phyloP scores from a whole-genome alignment of 495 filamentous ascomycete genomes.

The Xylaria intraflava region DNA sequence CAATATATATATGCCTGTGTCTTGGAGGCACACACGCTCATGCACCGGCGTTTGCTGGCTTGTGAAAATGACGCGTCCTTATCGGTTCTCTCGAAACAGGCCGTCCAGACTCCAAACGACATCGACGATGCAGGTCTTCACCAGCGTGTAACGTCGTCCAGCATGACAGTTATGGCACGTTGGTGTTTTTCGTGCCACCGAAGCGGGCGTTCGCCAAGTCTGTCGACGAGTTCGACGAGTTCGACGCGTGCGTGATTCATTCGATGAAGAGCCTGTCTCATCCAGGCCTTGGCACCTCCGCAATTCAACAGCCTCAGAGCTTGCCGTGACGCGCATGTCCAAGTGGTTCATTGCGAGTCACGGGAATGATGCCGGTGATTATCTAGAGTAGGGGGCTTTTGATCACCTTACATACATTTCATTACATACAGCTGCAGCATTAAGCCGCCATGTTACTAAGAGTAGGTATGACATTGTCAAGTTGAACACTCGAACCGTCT shows the following conservation, averaged over 20 bases:
- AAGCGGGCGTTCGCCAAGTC: not conserved
- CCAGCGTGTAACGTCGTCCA: not conserved
- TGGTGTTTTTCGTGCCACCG: not conserved
- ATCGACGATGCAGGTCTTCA: too few species aligned
- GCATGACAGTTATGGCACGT: not conserved
- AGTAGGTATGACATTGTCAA: too few species aligned
- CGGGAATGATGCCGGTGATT: too few species aligned
- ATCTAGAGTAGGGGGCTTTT: too few species aligned
- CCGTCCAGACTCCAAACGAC: not conserved
- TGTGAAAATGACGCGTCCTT: not conserved
- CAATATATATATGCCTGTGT: not conserved
- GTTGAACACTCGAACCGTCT: not conserved
- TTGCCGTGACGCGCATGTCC: too few species aligned
- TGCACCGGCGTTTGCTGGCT: not conserved
- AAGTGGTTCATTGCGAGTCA: too few species aligned
- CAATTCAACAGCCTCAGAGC: not conserved
- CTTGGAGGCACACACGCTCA: not conserved
- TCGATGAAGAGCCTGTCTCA: not conserved
- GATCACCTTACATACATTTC: too few species aligned
- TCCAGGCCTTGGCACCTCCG: not conserved
- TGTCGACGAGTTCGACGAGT: not conserved
- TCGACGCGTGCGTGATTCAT: not conserved
- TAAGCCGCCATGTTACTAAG: too few species aligned
- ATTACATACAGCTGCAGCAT: too few species aligned
- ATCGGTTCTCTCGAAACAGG: not conserved